Evolutionary conservation across 2,329 filamentous ascomycete species (phyloP).

Genomic region (Penicillium griseofulvum): DNA sequence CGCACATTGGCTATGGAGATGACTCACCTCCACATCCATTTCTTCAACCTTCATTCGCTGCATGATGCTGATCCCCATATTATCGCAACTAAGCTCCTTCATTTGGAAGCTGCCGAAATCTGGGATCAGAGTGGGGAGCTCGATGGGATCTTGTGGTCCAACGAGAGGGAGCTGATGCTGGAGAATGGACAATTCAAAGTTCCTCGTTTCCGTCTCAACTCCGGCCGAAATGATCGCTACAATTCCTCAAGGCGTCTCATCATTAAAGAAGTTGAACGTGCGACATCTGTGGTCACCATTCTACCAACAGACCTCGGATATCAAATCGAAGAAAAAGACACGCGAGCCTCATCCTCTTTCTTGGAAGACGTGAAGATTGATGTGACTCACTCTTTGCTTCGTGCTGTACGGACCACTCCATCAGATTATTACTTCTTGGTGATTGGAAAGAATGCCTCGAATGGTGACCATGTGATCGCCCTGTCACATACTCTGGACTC

Average conservation of each 20-base stretch:
- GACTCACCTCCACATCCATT: constrained; percentile 20
- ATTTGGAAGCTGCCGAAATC: constrained; percentile 11
- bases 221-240: constrained; percentile 21
- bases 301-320: constrained; percentile 7
- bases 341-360: neutral
- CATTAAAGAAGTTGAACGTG: constrained; percentile 12
- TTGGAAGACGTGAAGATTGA: constrained; percentile 5
- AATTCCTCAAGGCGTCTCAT: constrained; percentile 25
- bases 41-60: constrained; percentile 15
- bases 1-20: constrained; percentile 23
- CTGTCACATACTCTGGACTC: constrained; percentile 14
- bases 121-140: constrained; percentile 16
- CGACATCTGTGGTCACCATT: constrained; percentile 1
- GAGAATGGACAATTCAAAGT: constrained; percentile 25
- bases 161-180: constrained; percentile 30
- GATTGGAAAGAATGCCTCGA: constrained; percentile 3
- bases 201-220: constrained; percentile 26
- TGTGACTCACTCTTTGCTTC: constrained; percentile 13
- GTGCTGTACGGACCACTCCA: constrained; percentile 10
- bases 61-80: neutral
- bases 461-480: constrained; percentile 6
- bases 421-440: constrained; percentile 14
- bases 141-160: constrained; percentile 26
- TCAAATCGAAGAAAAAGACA: constrained; percentile 7
- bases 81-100: constrained; percentile 17